Evolutionary conservation across 2,329 filamentous ascomycete genomes (phyloP).

Genomic region (Ophiostoma sp.): DNA sequence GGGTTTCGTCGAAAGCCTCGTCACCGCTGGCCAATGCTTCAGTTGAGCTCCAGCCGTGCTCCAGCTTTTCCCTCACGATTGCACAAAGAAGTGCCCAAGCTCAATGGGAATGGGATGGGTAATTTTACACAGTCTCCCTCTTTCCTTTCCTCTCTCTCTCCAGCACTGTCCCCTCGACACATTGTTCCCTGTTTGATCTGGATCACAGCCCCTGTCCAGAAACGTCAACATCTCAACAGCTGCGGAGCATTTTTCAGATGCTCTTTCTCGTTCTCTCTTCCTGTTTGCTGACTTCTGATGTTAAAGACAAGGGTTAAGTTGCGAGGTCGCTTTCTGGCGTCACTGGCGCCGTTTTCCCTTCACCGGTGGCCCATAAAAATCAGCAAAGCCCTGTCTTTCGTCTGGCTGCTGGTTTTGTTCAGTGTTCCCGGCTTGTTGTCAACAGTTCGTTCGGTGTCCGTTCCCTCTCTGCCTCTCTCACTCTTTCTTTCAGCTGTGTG

Average conservation of each 20-base stretch:
- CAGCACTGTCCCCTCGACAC: background rate
- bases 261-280: background rate
- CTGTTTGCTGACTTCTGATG: background rate
- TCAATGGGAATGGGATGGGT: background rate
- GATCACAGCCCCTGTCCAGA: constrained; percentile 4
- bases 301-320: background rate
- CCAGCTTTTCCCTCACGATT: background rate
- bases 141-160: background rate
- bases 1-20: background rate
- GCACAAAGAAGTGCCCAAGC: background rate
- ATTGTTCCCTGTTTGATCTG: background rate
- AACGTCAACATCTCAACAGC: background rate
- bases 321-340: background rate
- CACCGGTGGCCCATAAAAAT: constrained; percentile 11
- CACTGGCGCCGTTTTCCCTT: background rate
- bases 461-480: background rate
- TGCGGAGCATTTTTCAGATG: background rate
- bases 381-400: background rate
- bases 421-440: constrained; percentile 1
- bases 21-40: background rate
- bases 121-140: background rate
- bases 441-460: background rate
- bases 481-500: background rate
- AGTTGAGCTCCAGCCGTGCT: background rate
- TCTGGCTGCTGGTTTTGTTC: background rate